Base-by-base conservation (phyloP, 2,329 filamentous ascomycete species). In the Fusarium sp. region DNA sequence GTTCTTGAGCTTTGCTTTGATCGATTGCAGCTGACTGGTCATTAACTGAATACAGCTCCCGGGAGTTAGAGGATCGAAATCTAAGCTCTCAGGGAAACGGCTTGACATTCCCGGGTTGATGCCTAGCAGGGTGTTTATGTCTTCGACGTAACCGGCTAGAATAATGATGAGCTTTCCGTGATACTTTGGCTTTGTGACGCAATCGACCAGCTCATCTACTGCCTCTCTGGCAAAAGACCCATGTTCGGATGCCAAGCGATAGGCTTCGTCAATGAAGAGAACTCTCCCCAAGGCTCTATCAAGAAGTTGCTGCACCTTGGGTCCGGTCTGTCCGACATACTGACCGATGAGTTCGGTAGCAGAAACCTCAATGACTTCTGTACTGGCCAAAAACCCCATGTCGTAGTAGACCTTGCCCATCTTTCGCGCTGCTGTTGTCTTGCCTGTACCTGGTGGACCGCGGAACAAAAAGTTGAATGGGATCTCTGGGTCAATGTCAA, bases 401-500 rank as follows among this genome's bases (percentile, higher is more conserved):
- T 94, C 89, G 72, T 92, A 94, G 73, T 88, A 95, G 0, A 95
- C 82, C 65, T 92, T 87, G 5, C 92, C 92, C 85, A 95, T 92
- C 64, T 90, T 91, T n/a, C 85, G 81, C 0, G 92, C 92, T 0
- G 83, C 93, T 0, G 89, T 90, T 0, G 91, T 93, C 73, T 94
- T 94, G 0, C 92, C 92, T 0, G 91, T 94, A 0, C 89, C 90
- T 15, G 89, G 89, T 0, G 80, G 80, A 0, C 91, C 91, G 1
- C 87, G 84, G 78, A 93, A 93, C 0, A 93, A 71, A 68, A 92
- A 93, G 63, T 86, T 91, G 75, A 91, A 91, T 0, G 90, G 90
- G 0, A 92, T 83, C 13, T 86, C 74, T 0, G 78, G 74, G 4
- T 79, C 76, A 18, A 79, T 64, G 0, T 66, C 73, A 2, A 80